Percentiles rank a stretch among this genome's conserved stretches.
These are phyloP conservation scores for Nitzschia sp. DNA, from an alignment of 108 stramenopile genomes.

Conservation along the genomic window DNA sequence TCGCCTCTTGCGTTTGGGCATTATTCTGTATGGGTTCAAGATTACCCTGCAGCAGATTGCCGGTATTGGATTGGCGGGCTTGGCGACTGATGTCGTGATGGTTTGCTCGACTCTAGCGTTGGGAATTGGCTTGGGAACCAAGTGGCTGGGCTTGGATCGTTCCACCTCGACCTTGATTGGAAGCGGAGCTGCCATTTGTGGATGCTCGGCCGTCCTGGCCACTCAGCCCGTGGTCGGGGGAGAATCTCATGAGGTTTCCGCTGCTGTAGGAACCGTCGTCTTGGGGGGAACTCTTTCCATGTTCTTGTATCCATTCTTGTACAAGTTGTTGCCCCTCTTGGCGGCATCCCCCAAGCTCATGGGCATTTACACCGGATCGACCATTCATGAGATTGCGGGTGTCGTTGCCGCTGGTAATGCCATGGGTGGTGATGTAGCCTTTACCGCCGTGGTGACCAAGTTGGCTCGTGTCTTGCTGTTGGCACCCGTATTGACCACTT, in stretches of 20 bases:
- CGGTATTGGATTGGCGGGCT: conserved; percentile 20
- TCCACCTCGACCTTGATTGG: conserved; percentile 26
- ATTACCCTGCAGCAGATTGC: conserved; percentile 29
- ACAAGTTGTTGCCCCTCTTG: conserved; percentile 8
- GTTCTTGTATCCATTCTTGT: conserved; percentile 28
- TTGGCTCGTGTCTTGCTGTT: conserved; percentile 18
- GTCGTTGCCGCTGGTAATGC: conserved; percentile 28
- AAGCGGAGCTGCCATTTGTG: conserved; percentile 25
- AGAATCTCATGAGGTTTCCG: conserved; percentile 27
- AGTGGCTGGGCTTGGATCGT: conserved; percentile 14
- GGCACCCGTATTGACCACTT: conserved; percentile 17
- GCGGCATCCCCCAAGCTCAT: conserved; percentile 26
- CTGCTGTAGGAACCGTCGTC: conserved; percentile 25
- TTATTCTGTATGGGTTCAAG: conserved; percentile 28
- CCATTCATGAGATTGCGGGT: conserved; percentile 34
- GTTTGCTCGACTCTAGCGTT: conserved; percentile 14
- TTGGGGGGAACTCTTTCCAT: conserved; percentile 29
- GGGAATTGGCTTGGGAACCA: conserved; percentile 11
- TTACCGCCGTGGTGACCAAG: conserved; percentile 26
- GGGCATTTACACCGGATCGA: conserved; percentile 27
- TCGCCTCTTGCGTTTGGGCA: conserved; percentile 21
- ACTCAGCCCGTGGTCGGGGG: conserved; percentile 28
- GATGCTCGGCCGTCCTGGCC: conserved; percentile 24
- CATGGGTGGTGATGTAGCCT: conserved; percentile 25
- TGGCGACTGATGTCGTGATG: conserved; percentile 24